Evolutionary conservation across 495 filamentous ascomycete species (phyloP), one percentile per base, ranked within the genome.

Genomic region (Bacidia rubella): DNA sequence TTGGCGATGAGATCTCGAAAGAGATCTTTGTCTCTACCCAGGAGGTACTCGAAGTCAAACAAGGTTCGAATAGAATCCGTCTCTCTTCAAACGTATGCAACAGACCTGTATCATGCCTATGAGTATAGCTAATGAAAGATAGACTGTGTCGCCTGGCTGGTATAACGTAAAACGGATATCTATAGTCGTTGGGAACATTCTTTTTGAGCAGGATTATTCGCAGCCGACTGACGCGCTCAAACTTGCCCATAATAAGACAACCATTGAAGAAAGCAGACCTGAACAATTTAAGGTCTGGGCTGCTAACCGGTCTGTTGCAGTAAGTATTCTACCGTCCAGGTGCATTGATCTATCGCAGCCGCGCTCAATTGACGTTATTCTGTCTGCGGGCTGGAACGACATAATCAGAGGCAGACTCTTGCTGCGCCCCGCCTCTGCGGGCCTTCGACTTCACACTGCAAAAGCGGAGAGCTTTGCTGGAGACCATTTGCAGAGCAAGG

Each of bases 341-440:
- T 66, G 73, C 41, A 76, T 94, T 47, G 80, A 87, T 57, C 75
- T 97, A 3, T 86, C 92, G 60, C 76, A 79, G 55, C 79, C 83
- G 57, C 81, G 82, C 47, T 79, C 77, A 10, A 66, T 95, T 3
- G 84, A 94, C 54, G 66, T 99, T 43, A 75, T 81, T 51, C 65
- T 95, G 9, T 65, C 72, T 42, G 82, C 79, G 40, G 90, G 90
- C 23, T 81, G 81, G 73, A 95, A 97, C 61, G 66, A 83, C 2
- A 74, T 96, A 44, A 66, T 68, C 27, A 74, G 61, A 11, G 82
- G 80, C 32, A 82, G 84, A 53, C 63, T 99, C 49, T 80, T 81
- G 27, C 70, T 96, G 24, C 78, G 81, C 58, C 77, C 89, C 54
- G 87, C 83, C 2, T 90, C 93, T 2, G 92, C 90, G 22, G 93